Evolutionary conservation across 139 green algal species (phyloP), one percentile per base, ranked within the genome.

Genomic region (Chlorella sp.): DNA sequence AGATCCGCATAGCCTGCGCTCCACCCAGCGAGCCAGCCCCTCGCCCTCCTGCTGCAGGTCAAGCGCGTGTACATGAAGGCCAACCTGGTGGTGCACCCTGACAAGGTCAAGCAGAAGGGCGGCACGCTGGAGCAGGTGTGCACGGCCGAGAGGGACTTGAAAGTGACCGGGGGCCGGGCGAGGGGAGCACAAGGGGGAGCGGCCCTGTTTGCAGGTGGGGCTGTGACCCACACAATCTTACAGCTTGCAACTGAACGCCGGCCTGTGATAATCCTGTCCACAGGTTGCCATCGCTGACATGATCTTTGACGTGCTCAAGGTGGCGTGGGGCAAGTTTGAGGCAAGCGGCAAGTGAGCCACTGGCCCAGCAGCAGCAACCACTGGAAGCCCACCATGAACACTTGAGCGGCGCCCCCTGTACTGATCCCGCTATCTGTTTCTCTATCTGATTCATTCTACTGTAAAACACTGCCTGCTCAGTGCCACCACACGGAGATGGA

Each of bases 31-130:
- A n/a, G 38, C 41, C 28, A 6, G 9, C 40, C 3, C 46, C 9
- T 11, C 46, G 13, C 13, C 30, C 38, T 34, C 3, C 40, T n/a
- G 3, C 3, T 30, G 30, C 83, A 91, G 80, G 92, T 97, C 38
- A 97, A 97, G 88, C 92, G 93, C 83, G 87, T 82, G 38, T 99
- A 96, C 87, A 97, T 96, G 92, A 94, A 92, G 82, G 96, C 96
- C 81, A 98, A 98, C 83, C 90, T 98, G 77, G 81, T 98, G 69
- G 94, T 99, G 64, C 96, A 99, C 89, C 96, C 96, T 3, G 96
- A 99, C 92, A 98, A 98, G 90, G 96, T 99, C 40, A 92, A 92
- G 69, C 94, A 98, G 89, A 93, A 93, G 70, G 94, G 93, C n/a
- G 96, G 95, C 41, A 90, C 84, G 20, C 79, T 94, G 44, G 94